Base-by-base conservation (phyloP, 495 filamentous ascomycete species). In the Delitschia confertaspora region DNA sequence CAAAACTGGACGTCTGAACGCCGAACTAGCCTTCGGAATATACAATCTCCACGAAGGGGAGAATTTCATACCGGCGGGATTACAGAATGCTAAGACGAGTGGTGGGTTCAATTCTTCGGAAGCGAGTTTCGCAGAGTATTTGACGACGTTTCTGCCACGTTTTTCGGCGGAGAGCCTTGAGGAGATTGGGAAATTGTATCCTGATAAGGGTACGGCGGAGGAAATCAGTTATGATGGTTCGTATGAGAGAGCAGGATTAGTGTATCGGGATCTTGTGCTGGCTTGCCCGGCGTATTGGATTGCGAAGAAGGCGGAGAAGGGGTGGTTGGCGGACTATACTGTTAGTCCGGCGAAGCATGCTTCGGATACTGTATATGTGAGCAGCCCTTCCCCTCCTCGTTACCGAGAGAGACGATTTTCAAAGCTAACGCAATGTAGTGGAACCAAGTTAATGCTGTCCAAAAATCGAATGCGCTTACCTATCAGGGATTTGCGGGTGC, bases 21-120 rank as follows among this genome's bases (percentile, higher is more conserved):
- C 65, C 4, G 68, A 74, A 4, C 55, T 57, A 27, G 64, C 68
- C 6, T 72, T 69, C 43, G 65, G 66, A 3, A 71, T 73, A 63
- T 79, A 77, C 52, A 80, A 80, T 49, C 65, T 65, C 3, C 69
- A 76, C 48, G 75, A 79, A 55, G 75, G 72, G 21, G 66, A 76
- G 53, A 77, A 73, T 36, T 79, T 81, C 54, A 61, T 76, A 18
- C 69, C 75, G 0, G 49, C 69, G 0, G 72, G 71, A 0, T 46
- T 78, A 4, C 45, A 60, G 7, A 61, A 55, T n/a, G 41, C 45
- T 6, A 51, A 26, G 1, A 52, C 51, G 1, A 53, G 58, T 3
- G 59, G 59, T 22, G 62, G 60, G 3, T 74, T 66, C 56, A 73
- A 76, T 50, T 65, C 65, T 0, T 68, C 64, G 1, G 33, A 42